Evolutionary conservation across 768 basidiomycete species (phyloP).

Genomic region (Tremella mesenterica): DNA sequence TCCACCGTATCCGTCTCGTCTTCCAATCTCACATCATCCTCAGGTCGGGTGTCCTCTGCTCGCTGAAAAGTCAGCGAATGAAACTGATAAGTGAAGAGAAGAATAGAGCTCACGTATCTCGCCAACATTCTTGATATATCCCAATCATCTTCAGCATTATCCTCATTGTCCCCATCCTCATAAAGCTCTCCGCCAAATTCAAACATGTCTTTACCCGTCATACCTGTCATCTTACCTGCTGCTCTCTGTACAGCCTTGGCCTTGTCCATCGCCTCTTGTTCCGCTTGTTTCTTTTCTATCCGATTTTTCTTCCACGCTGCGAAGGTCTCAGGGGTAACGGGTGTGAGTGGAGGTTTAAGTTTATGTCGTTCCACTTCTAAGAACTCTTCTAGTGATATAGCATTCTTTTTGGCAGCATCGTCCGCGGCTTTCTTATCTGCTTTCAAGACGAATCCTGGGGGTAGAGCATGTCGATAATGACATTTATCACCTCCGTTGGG

Average conservation of each 20-base stretch:
- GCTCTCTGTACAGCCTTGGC: slow-evolving; percentile 70
- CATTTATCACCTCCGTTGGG: slow-evolving; percentile 53
- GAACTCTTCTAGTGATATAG: slow-evolving; percentile 92
- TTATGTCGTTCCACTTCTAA: slow-evolving; percentile 98
- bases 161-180: slow-evolving; percentile 37
- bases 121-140: slow-evolving; percentile 42
- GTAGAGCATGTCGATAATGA: slow-evolving; percentile 89
- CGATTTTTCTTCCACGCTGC: slow-evolving; percentile 91
- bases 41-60: slow-evolving; percentile 18
- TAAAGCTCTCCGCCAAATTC: slow-evolving; percentile 44
- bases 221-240: slow-evolving; percentile 82
- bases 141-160: slow-evolving; percentile 40
- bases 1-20: slow-evolving; percentile 11
- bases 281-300: slow-evolving; percentile 89
- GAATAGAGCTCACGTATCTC: slow-evolving; percentile 41
- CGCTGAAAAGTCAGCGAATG: background rate
- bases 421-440: slow-evolving; percentile 85
- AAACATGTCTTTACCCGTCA: slow-evolving; percentile 93
- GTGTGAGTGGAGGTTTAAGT: slow-evolving; percentile 63
- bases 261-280: slow-evolving; percentile 68
- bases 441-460: slow-evolving; percentile 90
- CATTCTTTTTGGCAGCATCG: slow-evolving; percentile 72
- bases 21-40: slow-evolving; percentile 24
- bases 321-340: slow-evolving; percentile 84
- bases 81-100: too few species aligned